These are phyloP conservation scores for Fusarium bactridioides DNA, from an alignment of 2,329 filamentous ascomycete species.

Conservation along the genomic window DNA sequence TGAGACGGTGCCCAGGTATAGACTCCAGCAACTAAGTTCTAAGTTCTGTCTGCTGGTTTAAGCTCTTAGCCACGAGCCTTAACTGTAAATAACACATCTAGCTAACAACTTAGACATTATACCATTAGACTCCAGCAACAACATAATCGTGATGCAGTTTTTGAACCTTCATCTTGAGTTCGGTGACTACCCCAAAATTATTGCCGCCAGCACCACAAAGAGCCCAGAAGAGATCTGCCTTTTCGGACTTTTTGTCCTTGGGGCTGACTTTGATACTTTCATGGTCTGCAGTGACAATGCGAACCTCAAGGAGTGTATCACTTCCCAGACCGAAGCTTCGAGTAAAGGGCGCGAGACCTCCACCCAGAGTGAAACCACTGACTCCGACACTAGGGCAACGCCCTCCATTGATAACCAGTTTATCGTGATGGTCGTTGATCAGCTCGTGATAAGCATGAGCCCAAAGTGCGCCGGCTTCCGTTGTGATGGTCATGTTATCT, in stretches of 20 bases:
- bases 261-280: neutral
- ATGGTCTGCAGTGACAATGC: conserved; percentile 1
- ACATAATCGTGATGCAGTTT: conserved; percentile 17
- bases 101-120: too few species aligned
- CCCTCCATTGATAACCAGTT: conserved; percentile 43
- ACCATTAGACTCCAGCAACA: too few species aligned
- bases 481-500: conserved; percentile 19
- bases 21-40: conserved; percentile 6
- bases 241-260: too few species aligned
- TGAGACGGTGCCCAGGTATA: conserved; percentile 28
- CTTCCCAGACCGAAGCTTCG: conserved; percentile 29
- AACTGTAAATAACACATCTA: too few species aligned
- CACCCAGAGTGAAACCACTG: conserved; percentile 50
- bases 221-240: conserved; percentile 46
- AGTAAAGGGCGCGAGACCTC: conserved; percentile 47
- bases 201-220: conserved; percentile 51
- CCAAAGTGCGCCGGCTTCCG: conserved; percentile 44
- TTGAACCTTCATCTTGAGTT: conserved; percentile 42
- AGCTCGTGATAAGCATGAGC: conserved; percentile 45
- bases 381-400: conserved; percentile 49
- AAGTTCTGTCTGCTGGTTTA: too few species aligned
- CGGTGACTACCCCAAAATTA: conserved; percentile 50
- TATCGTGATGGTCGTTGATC: conserved; percentile 33
- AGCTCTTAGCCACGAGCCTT: too few species aligned
- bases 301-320: conserved; percentile 5